A percentile compares a stretch with the other conserved stretches of the same genome.
These are phyloP conservation scores for Marchantia polymorpha DNA, from an alignment of 225 moss, liverwort and hornwort genomes.

Conservation along the genomic window DNA sequence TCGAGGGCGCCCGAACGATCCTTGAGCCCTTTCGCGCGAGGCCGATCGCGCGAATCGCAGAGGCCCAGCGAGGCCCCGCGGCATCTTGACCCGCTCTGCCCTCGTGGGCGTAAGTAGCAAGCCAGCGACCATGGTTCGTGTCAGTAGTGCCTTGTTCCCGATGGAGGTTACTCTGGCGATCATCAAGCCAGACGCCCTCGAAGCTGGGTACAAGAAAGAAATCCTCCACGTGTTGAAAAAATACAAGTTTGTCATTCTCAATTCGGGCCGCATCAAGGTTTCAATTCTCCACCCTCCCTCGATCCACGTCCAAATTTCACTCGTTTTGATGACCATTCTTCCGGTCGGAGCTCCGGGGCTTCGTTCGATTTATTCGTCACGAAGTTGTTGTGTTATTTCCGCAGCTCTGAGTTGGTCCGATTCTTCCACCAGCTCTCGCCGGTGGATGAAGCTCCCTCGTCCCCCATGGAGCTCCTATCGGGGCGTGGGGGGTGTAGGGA, in stretches of 20 bases:
- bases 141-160: not conserved
- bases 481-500: too few relatives aligned
- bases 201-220: conserved; percentile 71
- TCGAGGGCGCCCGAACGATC: not conserved
- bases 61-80: not conserved
- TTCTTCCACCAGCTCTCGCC: too few relatives aligned
- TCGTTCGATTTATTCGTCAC: too few relatives aligned
- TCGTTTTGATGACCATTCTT: too few relatives aligned
- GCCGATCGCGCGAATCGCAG: conserved; percentile 1
- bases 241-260: conserved; percentile 80
- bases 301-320: too few relatives aligned
- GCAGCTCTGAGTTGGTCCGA: too few relatives aligned
- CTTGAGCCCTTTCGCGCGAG: not conserved
- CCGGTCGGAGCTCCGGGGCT: too few relatives aligned
- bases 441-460: too few relatives aligned
- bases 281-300: not conserved
- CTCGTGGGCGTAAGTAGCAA: not conserved
- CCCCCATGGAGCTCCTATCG: too few relatives aligned
- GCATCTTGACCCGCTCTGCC: not conserved
- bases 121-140: not conserved
- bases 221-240: conserved; percentile 71
- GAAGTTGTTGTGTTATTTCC: too few relatives aligned
- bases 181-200: conserved; percentile 92
- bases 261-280: conserved; percentile 80
- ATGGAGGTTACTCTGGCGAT: conserved; percentile 92